phyloP scores from a whole-genome alignment of 805 yeast species.

The Ogataea kodamae region DNA sequence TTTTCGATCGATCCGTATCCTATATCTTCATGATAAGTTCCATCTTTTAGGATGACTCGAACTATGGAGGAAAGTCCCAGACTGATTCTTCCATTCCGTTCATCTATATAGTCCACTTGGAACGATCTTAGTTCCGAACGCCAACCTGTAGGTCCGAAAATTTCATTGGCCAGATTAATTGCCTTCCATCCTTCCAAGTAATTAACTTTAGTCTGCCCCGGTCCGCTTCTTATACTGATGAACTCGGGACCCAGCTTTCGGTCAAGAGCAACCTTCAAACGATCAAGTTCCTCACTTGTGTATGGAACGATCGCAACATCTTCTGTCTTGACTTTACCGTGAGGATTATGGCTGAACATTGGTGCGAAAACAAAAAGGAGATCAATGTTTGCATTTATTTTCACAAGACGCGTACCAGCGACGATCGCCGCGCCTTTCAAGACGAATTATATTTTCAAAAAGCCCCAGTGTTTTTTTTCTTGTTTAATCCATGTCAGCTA shows the following conservation, averaged over 20 bases:
- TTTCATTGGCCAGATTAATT: slow-evolving; percentile 71
- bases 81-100: slow-evolving; percentile 51
- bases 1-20: slow-evolving; percentile 77
- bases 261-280: slow-evolving; percentile 31
- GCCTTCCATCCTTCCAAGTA: slow-evolving; percentile 86
- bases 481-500: slow-evolving; percentile 8
- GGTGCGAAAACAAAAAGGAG: slow-evolving; percentile 6
- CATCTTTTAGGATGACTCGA: slow-evolving; percentile 71
- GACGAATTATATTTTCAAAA: slow-evolving; percentile 2
- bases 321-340: no score
- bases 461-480: slow-evolving; percentile 5
- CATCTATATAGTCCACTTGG: slow-evolving; percentile 69
- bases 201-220: slow-evolving; percentile 64
- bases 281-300: slow-evolving; percentile 26
- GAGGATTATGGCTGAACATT: slow-evolving; percentile 13
- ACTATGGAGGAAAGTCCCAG: slow-evolving; percentile 72
- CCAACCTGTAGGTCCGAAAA: slow-evolving; percentile 86
- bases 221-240: slow-evolving; percentile 72
- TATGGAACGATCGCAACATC: slow-evolving; percentile 11
- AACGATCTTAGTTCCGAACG: slow-evolving; percentile 62
- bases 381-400: slow-evolving; percentile 7
- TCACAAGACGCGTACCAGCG: slow-evolving; percentile 9
- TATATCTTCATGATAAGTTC: slow-evolving; percentile 73
- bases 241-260: slow-evolving; percentile 69
- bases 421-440: slow-evolving; percentile 3